phyloP scores from a whole-genome alignment of 371 early-diverging fungal species.

The Mortierella sp. region DNA sequence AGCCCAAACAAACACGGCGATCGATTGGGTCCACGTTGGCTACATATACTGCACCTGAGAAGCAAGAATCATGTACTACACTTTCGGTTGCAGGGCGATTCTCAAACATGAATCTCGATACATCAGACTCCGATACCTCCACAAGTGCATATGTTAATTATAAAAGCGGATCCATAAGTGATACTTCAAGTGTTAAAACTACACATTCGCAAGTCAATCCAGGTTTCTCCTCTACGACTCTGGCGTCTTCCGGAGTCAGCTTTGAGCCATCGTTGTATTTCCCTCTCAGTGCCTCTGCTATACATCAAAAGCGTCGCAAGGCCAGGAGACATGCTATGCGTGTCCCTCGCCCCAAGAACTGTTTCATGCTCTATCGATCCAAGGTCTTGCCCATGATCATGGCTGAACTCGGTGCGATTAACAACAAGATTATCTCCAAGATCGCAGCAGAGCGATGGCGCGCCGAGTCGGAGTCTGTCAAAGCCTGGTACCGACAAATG shows the following conservation, averaged over 20 bases:
- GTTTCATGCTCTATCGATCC: constrained; percentile 54
- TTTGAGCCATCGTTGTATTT: constrained; percentile 18
- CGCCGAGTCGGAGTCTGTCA: constrained; percentile 38
- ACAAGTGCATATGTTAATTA: not conserved
- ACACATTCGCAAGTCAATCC: too few relatives aligned
- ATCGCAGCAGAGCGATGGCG: constrained; percentile 53
- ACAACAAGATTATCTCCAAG: constrained; percentile 51
- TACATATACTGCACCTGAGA: not conserved
- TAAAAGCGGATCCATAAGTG: not conserved
- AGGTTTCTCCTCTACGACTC: not conserved
- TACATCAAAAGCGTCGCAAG: constrained; percentile 55
- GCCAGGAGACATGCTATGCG: constrained; percentile 33
- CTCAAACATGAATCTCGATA: not conserved
- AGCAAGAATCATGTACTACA: not conserved
- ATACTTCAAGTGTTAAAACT: too few relatives aligned
- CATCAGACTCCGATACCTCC: not conserved
- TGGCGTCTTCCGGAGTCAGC: not conserved
- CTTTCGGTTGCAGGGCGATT: not conserved
- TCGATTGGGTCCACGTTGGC: not conserved
- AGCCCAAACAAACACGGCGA: not conserved
- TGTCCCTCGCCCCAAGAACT: constrained; percentile 47
- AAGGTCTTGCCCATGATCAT: constrained; percentile 41
- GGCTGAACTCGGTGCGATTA: constrained; percentile 44
- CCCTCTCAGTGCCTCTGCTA: constrained; percentile 49
- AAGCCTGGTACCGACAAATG: constrained; percentile 36